These are phyloP conservation scores for Mucor racemosus DNA, from an alignment of 371 early-diverging fungal species.

Conservation along the genomic window DNA sequence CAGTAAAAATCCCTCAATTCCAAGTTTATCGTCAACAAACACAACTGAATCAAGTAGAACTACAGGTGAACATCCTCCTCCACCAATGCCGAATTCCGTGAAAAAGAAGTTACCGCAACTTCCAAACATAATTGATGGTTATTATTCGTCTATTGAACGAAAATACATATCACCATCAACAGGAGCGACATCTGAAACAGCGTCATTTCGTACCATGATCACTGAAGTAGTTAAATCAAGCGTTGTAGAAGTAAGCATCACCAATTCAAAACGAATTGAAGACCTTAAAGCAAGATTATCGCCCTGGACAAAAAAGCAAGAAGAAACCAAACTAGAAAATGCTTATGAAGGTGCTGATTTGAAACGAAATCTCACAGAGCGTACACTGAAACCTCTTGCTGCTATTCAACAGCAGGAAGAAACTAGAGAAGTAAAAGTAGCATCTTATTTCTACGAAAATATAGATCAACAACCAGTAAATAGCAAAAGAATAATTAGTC, in stretches of 20 bases:
- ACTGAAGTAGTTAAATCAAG: conserved; percentile 39
- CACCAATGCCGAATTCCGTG: not conserved
- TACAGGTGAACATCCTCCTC: not conserved
- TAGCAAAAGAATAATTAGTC: conserved; percentile 24
- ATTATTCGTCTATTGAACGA: conserved; percentile 42
- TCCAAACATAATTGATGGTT: conserved; percentile 29
- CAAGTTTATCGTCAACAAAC: not conserved
- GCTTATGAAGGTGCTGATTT: conserved; percentile 1
- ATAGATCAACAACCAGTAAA: not conserved
- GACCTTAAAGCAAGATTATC: conserved; percentile 16
- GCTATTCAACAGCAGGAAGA: conserved; percentile 16
- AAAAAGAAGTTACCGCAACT: conserved; percentile 3
- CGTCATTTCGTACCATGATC: conserved; percentile 47
- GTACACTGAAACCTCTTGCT: conserved; percentile 12
- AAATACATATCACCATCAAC: conserved; percentile 41
- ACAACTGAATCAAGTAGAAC: not conserved
- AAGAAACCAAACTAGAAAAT: conserved; percentile 16
- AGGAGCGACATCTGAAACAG: conserved; percentile 38
- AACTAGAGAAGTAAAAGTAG: conserved; percentile 34
- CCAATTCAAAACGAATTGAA: conserved; percentile 13
- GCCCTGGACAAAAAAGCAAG: conserved; percentile 19
- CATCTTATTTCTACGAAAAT: conserved; percentile 29
- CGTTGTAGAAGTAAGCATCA: conserved; percentile 29
- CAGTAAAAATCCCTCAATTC: not conserved
- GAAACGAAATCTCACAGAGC: conserved; percentile 21